phyloP scores from a whole-genome alignment of 2,329 filamentous ascomycete species.

The Talaromyces verruculosus region DNA sequence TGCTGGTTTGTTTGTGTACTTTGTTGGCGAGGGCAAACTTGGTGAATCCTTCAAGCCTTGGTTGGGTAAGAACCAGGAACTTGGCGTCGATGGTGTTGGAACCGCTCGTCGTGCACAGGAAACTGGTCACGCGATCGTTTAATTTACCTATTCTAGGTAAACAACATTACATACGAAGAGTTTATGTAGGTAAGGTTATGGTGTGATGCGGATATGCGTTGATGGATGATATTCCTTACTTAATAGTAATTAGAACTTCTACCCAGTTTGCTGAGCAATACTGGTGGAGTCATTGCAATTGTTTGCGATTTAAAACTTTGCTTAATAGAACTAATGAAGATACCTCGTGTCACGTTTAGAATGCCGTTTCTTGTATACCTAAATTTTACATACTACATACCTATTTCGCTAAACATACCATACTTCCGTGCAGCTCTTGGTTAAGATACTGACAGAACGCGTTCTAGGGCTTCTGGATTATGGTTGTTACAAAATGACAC shows the following conservation, averaged over 20 bases:
- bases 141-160: not conserved
- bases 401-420: not conserved
- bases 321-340: not conserved
- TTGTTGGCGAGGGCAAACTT: constrained; percentile 74
- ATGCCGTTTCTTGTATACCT: not conserved
- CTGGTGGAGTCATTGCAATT: not conserved
- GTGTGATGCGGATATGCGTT: not conserved
- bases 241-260: constrained; percentile 13
- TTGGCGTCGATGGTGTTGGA: constrained; percentile 68
- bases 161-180: not conserved
- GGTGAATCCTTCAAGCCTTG: constrained; percentile 93
- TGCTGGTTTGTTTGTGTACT: constrained; percentile 80
- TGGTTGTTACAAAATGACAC: not conserved
- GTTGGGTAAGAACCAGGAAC: constrained; percentile 83
- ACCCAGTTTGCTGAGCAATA: constrained; percentile 13
- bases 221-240: not conserved
- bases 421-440: not conserved
- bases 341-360: not conserved
- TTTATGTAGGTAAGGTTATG: not conserved
- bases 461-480: not conserved
- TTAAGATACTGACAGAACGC: not conserved
- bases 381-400: not conserved
- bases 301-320: not conserved
- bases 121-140: constrained; percentile 21
- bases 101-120: constrained; percentile 18